These are phyloP conservation scores for Leccinellum albellum DNA, from an alignment of 768 basidiomycete genomes.

Conservation along the genomic window DNA sequence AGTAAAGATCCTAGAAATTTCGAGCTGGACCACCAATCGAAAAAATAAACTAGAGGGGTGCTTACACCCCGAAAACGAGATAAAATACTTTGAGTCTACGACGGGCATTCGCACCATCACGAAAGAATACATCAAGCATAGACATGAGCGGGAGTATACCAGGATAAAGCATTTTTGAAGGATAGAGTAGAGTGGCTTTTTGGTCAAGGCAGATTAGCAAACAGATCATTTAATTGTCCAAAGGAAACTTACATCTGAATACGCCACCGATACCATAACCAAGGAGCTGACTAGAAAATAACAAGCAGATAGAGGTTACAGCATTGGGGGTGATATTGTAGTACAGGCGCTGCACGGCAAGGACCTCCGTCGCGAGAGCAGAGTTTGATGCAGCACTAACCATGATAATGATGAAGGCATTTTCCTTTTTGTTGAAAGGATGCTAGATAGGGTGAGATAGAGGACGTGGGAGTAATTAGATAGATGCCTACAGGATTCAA, in stretches of 20 bases:
- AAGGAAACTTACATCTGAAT: slow-evolving; percentile 46
- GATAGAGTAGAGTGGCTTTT: too few species aligned
- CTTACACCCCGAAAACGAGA: too few species aligned
- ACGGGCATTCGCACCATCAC: too few species aligned
- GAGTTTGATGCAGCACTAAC: slow-evolving; percentile 50
- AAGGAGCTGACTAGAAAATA: slow-evolving; percentile 34
- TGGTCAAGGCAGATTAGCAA: too few species aligned
- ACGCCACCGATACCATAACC: slow-evolving; percentile 57
- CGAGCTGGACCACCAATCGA: too few species aligned
- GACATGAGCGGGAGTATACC: too few species aligned
- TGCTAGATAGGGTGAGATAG: slow-evolving; percentile 30
- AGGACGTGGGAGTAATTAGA: not conserved
- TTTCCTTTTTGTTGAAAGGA: slow-evolving; percentile 59
- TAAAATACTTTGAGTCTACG: too few species aligned
- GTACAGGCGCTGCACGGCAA: slow-evolving; percentile 51
- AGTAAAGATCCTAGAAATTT: too few species aligned
- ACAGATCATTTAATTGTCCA: too few species aligned
- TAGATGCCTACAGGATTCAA: slow-evolving; percentile 42
- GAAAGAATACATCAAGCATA: too few species aligned
- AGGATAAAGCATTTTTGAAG: too few species aligned
- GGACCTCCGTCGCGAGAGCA: slow-evolving; percentile 50
- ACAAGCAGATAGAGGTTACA: slow-evolving; percentile 41
- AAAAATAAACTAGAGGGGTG: too few species aligned
- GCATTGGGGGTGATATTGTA: slow-evolving; percentile 51
- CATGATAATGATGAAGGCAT: slow-evolving; percentile 57